Base-by-base conservation (phyloP, 23 red algal species). In the Porphyridium purpureum region DNA sequence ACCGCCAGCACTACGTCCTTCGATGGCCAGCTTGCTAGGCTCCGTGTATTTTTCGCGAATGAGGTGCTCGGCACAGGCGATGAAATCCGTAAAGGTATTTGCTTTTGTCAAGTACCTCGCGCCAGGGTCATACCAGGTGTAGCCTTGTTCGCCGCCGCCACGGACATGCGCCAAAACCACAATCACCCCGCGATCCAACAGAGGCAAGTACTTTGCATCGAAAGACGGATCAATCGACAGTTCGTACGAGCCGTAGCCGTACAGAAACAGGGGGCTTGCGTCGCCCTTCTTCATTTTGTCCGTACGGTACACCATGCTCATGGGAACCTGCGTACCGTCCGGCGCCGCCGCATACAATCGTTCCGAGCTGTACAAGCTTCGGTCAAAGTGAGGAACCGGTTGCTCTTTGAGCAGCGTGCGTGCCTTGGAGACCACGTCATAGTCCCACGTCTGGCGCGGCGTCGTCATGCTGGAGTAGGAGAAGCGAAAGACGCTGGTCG, bases 181-280 rank as follows among this genome's bases (percentile, higher is more conserved):
- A 17, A 88, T 42, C 21, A 88, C 62, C 14, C 72, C 82, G 20
- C 82, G 63, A 56, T 88, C 71, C 30, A 88, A 66, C 38, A 88
- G 36, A 9, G 71, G 71, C 27, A 78, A 63, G 17, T 64, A 50
- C 3, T 44, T 70, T 36, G 62, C 58, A 29, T 62, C 54, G 24
- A 88, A 88, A 44, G 21, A 53, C 6, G 82, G 82, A 35, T 88
- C 82, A 47, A 78, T 88, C 4, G 65, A 72, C 19, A 79, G 69
- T 59, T 88, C 82, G 54, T 88, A 88, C 1, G 82, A 76, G 28
- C 82, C 82, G 58, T 88, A 88, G 21, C 82, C 82, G 29, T 88
- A 76, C 55, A 88, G 11, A 35, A 63, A 66, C 19, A 77, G 20
- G 25, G 51, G 54, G 8, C 62, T 48, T 14, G 80, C 52, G 11